These are phyloP conservation scores for Withania somnifera DNA, from an alignment of 305 asterid species.

Conservation along the genomic window DNA sequence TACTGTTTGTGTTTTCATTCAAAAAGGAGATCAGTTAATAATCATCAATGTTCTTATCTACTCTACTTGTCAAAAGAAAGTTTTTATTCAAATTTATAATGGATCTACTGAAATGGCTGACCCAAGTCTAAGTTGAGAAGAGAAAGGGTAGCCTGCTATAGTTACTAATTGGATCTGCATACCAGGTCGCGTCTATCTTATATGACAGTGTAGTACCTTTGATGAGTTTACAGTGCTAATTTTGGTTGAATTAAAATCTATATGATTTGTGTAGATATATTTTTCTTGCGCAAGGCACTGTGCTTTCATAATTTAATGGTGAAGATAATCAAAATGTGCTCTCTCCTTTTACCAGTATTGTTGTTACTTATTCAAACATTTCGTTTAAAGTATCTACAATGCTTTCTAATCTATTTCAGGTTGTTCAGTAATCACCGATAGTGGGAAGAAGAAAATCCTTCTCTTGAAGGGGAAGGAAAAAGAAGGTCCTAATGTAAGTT, in stretches of 20 bases:
- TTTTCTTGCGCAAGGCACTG: not conserved
- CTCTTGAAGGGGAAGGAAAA: slow-evolving; percentile 74
- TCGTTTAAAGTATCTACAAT: slow-evolving; percentile 1
- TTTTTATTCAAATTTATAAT: not conserved
- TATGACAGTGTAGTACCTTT: not conserved
- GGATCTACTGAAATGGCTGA: not conserved
- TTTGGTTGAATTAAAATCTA: not conserved
- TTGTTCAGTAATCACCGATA: slow-evolving; percentile 32
- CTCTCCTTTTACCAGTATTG: not conserved
- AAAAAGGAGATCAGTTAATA: not conserved
- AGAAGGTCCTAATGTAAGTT: slow-evolving; percentile 56
- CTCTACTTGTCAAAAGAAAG: not conserved
- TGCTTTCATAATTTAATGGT: not conserved
- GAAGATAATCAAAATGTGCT: not conserved
- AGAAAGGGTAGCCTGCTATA: not conserved
- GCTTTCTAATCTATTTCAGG: slow-evolving; percentile 32
- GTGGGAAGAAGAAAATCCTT: slow-evolving; percentile 63
- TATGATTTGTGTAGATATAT: not conserved
- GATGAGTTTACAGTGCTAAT: not conserved
- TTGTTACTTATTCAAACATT: slow-evolving; percentile 7
- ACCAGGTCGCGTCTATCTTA: not conserved
- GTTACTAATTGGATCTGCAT: not conserved
- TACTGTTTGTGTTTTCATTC: not conserved
- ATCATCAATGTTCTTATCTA: not conserved
- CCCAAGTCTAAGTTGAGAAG: not conserved